phyloP scores from a whole-genome alignment of 2,329 filamentous ascomycete genomes.

The Talaromyces sp. region DNA sequence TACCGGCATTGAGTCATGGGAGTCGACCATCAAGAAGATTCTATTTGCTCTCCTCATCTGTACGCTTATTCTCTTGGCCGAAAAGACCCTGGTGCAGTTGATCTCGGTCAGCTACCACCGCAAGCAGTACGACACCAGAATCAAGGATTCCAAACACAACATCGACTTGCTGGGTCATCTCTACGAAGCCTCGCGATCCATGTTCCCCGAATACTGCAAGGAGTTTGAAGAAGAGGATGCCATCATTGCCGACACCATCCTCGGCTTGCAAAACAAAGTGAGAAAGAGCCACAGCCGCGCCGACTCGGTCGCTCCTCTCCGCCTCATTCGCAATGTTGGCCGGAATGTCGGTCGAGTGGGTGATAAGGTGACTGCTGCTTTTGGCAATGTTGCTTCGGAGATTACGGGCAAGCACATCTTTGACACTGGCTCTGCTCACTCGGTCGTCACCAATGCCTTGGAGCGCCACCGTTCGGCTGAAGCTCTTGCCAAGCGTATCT shows the following conservation, averaged over 20 bases:
- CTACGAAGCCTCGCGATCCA: slow-evolving; percentile 79
- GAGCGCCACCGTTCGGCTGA: slow-evolving; percentile 80
- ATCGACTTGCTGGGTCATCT: slow-evolving; percentile 75
- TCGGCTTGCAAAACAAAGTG: slow-evolving; percentile 53
- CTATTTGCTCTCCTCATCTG: slow-evolving; percentile 54
- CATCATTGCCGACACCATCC: slow-evolving; percentile 77
- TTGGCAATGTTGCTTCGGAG: slow-evolving; percentile 89
- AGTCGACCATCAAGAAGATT: slow-evolving; percentile 52
- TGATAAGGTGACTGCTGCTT: slow-evolving; percentile 87
- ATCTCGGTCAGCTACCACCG: slow-evolving; percentile 65
- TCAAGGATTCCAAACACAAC: slow-evolving; percentile 85
- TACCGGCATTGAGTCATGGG: slow-evolving; percentile 43
- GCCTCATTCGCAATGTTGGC: slow-evolving; percentile 67
- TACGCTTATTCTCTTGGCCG: slow-evolving; percentile 52
- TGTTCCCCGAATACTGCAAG: slow-evolving; percentile 88
- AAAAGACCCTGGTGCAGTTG: slow-evolving; percentile 58
- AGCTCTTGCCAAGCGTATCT: slow-evolving; percentile 87
- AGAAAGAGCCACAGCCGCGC: slow-evolving; percentile 44
- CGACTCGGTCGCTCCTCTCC: slow-evolving; percentile 70
- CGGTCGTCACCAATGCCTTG: slow-evolving; percentile 80
- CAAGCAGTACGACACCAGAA: slow-evolving; percentile 62
- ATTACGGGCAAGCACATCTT: slow-evolving; percentile 95
- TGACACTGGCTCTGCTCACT: slow-evolving; percentile 85
- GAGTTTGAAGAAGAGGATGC: slow-evolving; percentile 92
- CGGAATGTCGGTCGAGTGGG: slow-evolving; percentile 72